phyloP scores from a whole-genome alignment of 2,329 filamentous ascomycete genomes.

The Talaromyces sp. region DNA sequence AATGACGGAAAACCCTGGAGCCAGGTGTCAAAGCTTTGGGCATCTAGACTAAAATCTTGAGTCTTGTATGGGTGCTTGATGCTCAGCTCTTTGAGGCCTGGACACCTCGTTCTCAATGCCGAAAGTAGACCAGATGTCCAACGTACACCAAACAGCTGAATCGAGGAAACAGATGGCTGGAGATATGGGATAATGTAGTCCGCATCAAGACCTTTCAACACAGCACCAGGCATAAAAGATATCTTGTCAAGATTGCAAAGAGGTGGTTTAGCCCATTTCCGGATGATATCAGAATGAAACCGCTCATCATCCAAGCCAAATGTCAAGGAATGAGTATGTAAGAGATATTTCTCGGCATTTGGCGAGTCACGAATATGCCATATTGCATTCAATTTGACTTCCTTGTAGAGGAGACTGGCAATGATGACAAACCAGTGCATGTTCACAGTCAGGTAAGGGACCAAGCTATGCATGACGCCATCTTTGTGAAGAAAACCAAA shows the following conservation, averaged over 20 bases:
- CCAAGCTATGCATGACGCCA: background rate
- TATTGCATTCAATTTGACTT: background rate
- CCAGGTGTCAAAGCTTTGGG: background rate
- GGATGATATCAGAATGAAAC: background rate
- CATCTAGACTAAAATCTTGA: background rate
- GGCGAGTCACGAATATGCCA: background rate
- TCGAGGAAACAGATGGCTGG: background rate
- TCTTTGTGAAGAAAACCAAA: background rate
- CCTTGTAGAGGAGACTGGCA: background rate
- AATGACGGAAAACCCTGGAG: background rate
- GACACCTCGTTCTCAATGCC: background rate
- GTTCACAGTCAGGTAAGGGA: background rate
- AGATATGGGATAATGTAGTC: conserved; percentile 4
- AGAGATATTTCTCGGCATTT: background rate
- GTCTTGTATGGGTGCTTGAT: background rate
- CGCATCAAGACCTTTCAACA: background rate
- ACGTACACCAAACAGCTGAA: background rate
- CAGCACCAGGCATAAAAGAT: background rate
- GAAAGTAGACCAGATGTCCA: background rate
- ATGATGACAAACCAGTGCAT: background rate
- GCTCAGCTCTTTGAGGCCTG: background rate
- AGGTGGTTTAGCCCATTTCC: background rate
- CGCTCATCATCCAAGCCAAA: background rate
- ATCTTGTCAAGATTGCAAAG: background rate
- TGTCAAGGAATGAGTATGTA: background rate